A percentile compares a stretch with the other conserved stretches of the same genome.
Conservation (phyloP, 352 stramenopile genomes). For the Plasmopara muralis region DNA sequence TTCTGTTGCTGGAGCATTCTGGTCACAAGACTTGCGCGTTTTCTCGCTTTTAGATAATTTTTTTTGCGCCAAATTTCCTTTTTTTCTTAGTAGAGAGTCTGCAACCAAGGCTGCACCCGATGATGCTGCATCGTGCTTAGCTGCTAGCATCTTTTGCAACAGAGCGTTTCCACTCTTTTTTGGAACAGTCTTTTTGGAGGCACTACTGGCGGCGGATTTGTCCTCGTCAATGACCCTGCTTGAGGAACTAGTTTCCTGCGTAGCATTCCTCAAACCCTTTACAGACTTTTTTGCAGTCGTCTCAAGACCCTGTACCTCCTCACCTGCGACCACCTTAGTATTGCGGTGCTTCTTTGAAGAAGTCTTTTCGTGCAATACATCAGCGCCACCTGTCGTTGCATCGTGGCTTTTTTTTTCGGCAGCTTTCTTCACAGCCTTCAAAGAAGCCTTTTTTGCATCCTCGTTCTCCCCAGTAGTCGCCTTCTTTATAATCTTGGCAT, state of each 20-base stretch:
- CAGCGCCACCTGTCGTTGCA: slow-evolving; percentile 5
- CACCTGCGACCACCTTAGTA: slow-evolving; percentile 3
- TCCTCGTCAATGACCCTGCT: slow-evolving; percentile 9
- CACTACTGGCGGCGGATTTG: slow-evolving; percentile 5
- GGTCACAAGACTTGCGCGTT: slow-evolving; percentile 11
- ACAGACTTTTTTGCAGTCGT: slow-evolving; percentile 6
- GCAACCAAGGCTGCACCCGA: slow-evolving; percentile 21
- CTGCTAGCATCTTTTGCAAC: slow-evolving; percentile 27
- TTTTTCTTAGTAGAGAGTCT: slow-evolving; percentile 16
- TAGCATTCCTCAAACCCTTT: slow-evolving; percentile 2
- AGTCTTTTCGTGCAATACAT: background rate
- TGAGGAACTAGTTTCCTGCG: slow-evolving; percentile 7
- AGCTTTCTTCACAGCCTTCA: slow-evolving; percentile 6
- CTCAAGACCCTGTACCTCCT: slow-evolving; percentile 12
- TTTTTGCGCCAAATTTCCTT: background rate
- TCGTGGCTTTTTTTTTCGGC: slow-evolving; percentile 1
- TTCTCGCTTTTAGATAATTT: slow-evolving; percentile 7
- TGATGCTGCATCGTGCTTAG: slow-evolving; percentile 18
- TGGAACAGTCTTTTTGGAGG: slow-evolving; percentile 12
- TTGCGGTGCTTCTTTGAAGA: slow-evolving; percentile 9
- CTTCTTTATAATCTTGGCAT: slow-evolving; percentile 8
- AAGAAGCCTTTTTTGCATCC: background rate
- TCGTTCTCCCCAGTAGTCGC: slow-evolving; percentile 8
- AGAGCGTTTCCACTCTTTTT: slow-evolving; percentile 31
- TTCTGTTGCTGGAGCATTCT: slow-evolving; percentile 7